These are phyloP conservation scores for Pestalotiopsis sp. DNA, from an alignment of 2,329 filamentous ascomycete genomes.

Conservation along the genomic window DNA sequence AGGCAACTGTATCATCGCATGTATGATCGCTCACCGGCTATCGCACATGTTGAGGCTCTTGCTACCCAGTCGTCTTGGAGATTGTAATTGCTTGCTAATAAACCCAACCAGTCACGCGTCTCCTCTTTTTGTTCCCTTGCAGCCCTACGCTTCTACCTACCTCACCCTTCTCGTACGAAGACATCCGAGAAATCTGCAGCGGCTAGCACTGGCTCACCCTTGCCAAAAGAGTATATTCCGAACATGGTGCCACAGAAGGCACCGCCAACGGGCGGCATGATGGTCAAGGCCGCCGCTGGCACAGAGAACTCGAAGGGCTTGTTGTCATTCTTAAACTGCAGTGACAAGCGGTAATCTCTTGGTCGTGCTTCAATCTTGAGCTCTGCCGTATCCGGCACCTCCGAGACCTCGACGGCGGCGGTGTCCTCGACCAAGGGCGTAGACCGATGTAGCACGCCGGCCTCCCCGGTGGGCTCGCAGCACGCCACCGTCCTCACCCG, in stretches of 20 bases:
- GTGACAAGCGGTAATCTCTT: constrained; percentile 19
- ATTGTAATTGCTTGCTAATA: not conserved
- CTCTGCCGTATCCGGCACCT: constrained; percentile 1
- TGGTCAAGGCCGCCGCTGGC: constrained; percentile 21
- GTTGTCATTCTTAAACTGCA: not conserved
- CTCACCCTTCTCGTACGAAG: not conserved
- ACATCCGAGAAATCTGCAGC: constrained; percentile 30
- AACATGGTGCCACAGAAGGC: constrained; percentile 32
- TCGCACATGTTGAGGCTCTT: not conserved
- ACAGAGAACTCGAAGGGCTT: constrained; percentile 14
- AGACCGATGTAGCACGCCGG: constrained; percentile 16
- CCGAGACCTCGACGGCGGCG: not conserved
- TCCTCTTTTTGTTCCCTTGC: not conserved
- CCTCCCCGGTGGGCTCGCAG: constrained; percentile 22
- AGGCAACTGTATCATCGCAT: not conserved
- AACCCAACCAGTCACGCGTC: not conserved
- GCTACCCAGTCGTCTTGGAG: not conserved
- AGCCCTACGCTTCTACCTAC: not conserved
- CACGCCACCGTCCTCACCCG: constrained; percentile 15
- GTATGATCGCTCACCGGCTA: not conserved
- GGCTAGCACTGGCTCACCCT: constrained; percentile 29
- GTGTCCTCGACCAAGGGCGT: not conserved
- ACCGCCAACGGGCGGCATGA: constrained; percentile 29
- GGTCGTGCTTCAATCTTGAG: constrained; percentile 19
- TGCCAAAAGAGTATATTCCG: constrained; percentile 30